Conservation (phyloP, 23 red algal species). For the Agarophyton chilense region DNA sequence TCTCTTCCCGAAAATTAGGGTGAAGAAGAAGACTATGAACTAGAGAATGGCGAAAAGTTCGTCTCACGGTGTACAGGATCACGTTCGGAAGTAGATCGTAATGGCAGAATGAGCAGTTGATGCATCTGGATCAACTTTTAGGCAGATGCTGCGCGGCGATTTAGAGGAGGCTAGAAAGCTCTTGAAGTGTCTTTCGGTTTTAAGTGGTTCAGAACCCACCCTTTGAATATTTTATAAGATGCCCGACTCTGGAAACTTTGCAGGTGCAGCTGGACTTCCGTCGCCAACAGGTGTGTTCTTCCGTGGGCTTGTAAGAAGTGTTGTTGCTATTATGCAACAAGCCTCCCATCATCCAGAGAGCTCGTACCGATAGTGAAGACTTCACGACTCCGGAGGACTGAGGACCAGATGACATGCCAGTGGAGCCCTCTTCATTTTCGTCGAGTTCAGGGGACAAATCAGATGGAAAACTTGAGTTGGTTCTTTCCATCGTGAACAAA, state of each 20-base stretch:
- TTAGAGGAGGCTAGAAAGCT: slow-evolving; percentile 2
- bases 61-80: background rate
- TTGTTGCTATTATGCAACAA: background rate
- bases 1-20: background rate
- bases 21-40: slow-evolving; percentile 10
- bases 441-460: too few relatives aligned
- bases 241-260: background rate
- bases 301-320: slow-evolving; percentile 1
- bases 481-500: slow-evolving; percentile 6
- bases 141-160: slow-evolving; percentile 36
- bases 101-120: background rate
- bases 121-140: background rate
- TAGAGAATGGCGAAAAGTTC: background rate
- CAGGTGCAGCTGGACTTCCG: background rate
- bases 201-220: slow-evolving; percentile 4
- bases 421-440: too few relatives aligned
- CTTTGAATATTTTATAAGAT: slow-evolving; percentile 13
- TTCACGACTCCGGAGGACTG: too few relatives aligned
- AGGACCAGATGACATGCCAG: too few relatives aligned
- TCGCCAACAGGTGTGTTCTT: background rate
- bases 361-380: slow-evolving; percentile 34
- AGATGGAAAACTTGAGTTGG: background rate
- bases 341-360: background rate
- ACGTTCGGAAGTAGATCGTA: slow-evolving; percentile 27
- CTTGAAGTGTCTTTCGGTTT: background rate